These are phyloP conservation scores for Yarrowia sp. DNA, from an alignment of 805 yeast genomes.

Conservation along the genomic window DNA sequence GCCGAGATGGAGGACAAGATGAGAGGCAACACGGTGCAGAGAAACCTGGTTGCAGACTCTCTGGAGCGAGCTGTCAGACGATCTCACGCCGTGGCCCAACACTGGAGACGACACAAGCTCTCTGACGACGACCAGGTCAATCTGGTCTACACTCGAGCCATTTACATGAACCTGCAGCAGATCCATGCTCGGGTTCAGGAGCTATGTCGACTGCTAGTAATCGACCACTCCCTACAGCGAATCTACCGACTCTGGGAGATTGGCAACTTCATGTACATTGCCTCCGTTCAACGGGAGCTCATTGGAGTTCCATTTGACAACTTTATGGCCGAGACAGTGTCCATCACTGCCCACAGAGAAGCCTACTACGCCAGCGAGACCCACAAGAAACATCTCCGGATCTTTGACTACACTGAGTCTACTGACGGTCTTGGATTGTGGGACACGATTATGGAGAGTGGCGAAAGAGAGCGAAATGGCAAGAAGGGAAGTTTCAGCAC, in stretches of 20 bases:
- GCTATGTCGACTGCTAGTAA: not conserved
- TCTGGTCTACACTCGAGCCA: conserved; percentile 4
- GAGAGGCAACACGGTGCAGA: not conserved
- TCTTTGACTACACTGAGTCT: not conserved
- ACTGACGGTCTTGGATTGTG: not conserved
- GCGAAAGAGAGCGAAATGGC: not conserved
- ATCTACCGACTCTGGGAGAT: conserved; percentile 16
- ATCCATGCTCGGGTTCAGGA: not conserved
- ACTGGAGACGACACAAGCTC: not conserved
- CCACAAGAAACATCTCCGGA: not conserved
- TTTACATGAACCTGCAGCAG: not conserved
- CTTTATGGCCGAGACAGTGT: conserved; percentile 5
- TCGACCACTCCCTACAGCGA: not conserved
- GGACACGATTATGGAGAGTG: conserved; percentile 12
- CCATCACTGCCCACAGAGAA: conserved; percentile 14
- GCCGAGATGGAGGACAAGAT: conserved; percentile 16
- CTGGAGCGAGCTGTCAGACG: not conserved
- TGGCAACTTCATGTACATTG: conserved; percentile 10
- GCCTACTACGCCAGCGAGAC: conserved; percentile 7
- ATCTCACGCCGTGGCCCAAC: conserved; percentile 1
- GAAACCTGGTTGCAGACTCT: not conserved
- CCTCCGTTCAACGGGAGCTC: not conserved
- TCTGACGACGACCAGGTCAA: conserved; percentile 14
- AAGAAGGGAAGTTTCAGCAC: not conserved
- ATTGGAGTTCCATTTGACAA: conserved; percentile 19